Percentiles rank a stretch among this genome's conserved stretches.
phyloP scores from a whole-genome alignment of 2,329 filamentous ascomycete species.

The Penicillium capsulatum region DNA sequence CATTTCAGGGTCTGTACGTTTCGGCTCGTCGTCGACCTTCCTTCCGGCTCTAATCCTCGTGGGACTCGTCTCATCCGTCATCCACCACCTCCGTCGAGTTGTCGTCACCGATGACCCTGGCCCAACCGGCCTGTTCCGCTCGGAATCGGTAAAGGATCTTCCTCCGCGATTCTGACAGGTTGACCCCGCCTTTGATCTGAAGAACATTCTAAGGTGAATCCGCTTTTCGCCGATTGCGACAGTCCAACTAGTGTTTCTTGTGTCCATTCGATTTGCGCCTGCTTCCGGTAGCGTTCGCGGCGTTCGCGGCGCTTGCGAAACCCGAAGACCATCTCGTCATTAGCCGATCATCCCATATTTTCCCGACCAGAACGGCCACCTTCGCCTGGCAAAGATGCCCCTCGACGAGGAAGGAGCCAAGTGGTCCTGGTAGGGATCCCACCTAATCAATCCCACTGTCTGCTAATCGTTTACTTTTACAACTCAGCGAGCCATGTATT shows the following conservation, averaged over 20 bases:
- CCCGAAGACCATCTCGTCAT: conserved; percentile 10
- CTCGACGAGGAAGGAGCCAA: conserved; percentile 44
- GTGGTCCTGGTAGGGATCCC: conserved; percentile 43
- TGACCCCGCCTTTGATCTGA: conserved; percentile 1
- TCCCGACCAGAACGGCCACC: background rate
- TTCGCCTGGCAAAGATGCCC: conserved; percentile 33
- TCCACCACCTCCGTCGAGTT: conserved; percentile 1
- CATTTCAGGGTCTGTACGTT: too few relatives aligned
- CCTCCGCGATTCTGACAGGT: conserved; percentile 6
- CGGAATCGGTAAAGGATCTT: conserved; percentile 1
- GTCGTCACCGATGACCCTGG: conserved; percentile 6
- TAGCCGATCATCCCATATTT: conserved; percentile 7
- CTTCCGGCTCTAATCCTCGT: background rate
- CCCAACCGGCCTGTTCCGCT: conserved; percentile 3
- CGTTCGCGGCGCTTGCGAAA: conserved; percentile 2
- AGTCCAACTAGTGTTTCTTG: background rate
- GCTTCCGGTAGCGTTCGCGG: background rate
- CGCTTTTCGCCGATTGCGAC: background rate
- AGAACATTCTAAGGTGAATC: conserved; percentile 2
- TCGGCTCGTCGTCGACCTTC: too few relatives aligned
- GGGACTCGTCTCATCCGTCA: background rate
- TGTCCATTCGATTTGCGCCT: too few relatives aligned
- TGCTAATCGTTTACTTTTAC: conserved; percentile 6
- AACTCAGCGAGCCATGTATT: conserved; percentile 45
- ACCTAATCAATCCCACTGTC: background rate